Evolutionary conservation across 1,284 basidiomycete genomes (phyloP).

Genomic region (Pseudozyma pruni): DNA sequence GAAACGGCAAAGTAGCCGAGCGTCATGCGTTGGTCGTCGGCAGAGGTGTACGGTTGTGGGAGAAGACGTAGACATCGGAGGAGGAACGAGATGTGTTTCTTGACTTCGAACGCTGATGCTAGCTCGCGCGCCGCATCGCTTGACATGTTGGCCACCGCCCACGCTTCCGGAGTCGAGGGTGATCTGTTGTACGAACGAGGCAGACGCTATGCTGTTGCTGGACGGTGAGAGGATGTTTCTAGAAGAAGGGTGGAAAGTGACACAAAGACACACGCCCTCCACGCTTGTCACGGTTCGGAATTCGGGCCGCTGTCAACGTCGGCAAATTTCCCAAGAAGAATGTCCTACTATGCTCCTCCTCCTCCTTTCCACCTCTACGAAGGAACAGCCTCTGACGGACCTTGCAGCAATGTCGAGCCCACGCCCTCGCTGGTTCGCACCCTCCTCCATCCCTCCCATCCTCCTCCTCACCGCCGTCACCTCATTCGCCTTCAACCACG

Average conservation of each 20-base stretch:
- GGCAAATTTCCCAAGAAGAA: not conserved
- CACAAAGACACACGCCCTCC: conserved; percentile 1
- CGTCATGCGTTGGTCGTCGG: conserved; percentile 64
- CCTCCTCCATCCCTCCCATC: conserved; percentile 30
- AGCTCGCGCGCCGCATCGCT: not conserved
- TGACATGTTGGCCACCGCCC: not conserved
- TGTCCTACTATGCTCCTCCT: not conserved
- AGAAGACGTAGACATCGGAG: conserved; percentile 58
- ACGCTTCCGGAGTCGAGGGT: no score
- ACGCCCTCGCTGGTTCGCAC: conserved; percentile 23
- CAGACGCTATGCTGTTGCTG: not conserved
- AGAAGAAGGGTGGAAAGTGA: conserved; percentile 2
- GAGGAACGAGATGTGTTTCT: conserved; percentile 59
- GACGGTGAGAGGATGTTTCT: not conserved
- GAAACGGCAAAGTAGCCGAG: conserved; percentile 62
- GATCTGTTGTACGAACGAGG: no score
- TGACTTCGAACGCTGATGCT: conserved; percentile 8
- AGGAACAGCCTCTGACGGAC: no score
- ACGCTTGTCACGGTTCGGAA: conserved; percentile 4
- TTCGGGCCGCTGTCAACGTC: conserved; percentile 9
- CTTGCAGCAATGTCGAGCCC: not conserved
- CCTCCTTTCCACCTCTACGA: not conserved
- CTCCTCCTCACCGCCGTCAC: conserved; percentile 40
- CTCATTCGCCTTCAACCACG: conserved; percentile 48
- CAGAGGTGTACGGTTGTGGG: conserved; percentile 57